A percentile compares a stretch with the other conserved stretches of the same genome.
Conservation (phyloP, 305 asterid genomes). For the Striga hermonthica region DNA sequence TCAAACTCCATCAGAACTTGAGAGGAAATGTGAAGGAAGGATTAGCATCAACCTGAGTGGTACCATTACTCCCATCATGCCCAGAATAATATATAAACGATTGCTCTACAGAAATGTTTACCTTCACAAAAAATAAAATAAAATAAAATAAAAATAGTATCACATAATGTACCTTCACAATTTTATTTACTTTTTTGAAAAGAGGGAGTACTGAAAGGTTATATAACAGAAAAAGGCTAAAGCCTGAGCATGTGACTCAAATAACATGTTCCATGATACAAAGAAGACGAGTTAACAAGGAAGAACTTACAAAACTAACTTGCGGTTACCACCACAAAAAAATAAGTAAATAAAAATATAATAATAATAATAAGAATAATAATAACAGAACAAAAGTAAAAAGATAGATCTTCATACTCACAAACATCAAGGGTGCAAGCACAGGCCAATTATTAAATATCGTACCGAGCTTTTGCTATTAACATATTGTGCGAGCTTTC, state of each 20-base stretch:
- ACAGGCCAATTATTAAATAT: constrained; percentile 17
- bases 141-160: constrained; percentile 30
- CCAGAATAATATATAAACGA: constrained; percentile 77
- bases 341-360: too few species aligned
- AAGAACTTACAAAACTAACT: not conserved
- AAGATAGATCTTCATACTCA: too few species aligned
- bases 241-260: not conserved
- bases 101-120: constrained; percentile 66
- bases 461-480: constrained; percentile 67
- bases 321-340: not conserved
- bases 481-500: constrained; percentile 59
- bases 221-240: not conserved
- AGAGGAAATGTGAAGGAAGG: constrained; percentile 8
- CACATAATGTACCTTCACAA: constrained; percentile 13
- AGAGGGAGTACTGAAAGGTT: not conserved
- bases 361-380: too few species aligned
- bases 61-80: constrained; percentile 45
- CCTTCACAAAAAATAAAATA: constrained; percentile 46
- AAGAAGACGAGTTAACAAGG: constrained; percentile 12
- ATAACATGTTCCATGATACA: not conserved
- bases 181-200: constrained; percentile 20
- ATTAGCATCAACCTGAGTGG: constrained; percentile 47
- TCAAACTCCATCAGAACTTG: constrained; percentile 21
- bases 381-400: too few species aligned
- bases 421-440: not conserved